A percentile compares a stretch with the other conserved stretches of the same genome.
These are phyloP conservation scores for Dactylis glomerata DNA, from an alignment of 176 grass and related monocot species.

Conservation along the genomic window DNA sequence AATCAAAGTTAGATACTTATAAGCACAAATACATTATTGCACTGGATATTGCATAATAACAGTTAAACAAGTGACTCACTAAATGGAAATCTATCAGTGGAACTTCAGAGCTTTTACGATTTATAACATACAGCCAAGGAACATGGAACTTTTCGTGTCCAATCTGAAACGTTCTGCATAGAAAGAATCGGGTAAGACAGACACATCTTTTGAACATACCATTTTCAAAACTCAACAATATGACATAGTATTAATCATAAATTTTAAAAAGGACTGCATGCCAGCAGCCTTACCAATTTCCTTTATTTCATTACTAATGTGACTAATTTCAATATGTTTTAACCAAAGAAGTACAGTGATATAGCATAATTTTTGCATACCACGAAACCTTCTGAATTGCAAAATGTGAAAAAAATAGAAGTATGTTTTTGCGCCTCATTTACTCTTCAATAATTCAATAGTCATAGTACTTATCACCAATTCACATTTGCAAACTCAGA, in stretches of 20 bases:
- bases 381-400: neutral
- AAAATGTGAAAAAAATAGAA: constrained; percentile 9
- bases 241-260: neutral
- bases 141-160: constrained; percentile 92
- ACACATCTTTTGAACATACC: constrained; percentile 3
- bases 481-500: neutral
- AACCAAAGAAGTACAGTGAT: neutral
- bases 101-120: constrained; percentile 92
- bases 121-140: constrained; percentile 99
- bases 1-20: constrained; percentile 32
- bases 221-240: constrained; percentile 12
- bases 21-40: constrained; percentile 3
- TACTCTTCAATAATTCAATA: neutral
- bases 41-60: constrained; percentile 15
- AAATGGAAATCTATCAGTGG: constrained; percentile 97
- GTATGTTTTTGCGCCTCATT: neutral
- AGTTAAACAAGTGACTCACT: constrained; percentile 43
- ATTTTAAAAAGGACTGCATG: neutral
- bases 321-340: neutral
- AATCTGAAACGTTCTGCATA: constrained; percentile 95
- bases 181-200: constrained; percentile 28
- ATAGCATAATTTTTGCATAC: constrained; percentile 9
- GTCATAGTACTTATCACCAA: neutral
- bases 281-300: neutral
- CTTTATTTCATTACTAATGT: neutral